These are phyloP conservation scores for Epichloe elymi DNA, from an alignment of 2,329 filamentous ascomycete species.

Conservation along the genomic window DNA sequence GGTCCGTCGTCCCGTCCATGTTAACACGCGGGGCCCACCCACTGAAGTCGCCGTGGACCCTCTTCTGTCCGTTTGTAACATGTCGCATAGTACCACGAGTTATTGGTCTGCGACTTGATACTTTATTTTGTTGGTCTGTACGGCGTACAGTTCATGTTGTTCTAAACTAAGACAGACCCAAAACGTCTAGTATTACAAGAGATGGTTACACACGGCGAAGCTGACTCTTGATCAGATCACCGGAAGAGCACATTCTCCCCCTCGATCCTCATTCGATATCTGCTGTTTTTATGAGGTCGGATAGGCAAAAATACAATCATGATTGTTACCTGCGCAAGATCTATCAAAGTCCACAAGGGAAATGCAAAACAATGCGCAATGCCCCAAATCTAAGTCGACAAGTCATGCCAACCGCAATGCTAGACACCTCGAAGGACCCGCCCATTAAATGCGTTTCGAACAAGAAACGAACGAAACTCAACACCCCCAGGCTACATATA, in stretches of 20 bases:
- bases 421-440: constrained; percentile 16
- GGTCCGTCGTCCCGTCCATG: neutral
- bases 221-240: neutral
- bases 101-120: neutral
- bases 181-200: neutral
- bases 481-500: constrained; percentile 14
- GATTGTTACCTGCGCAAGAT: constrained; percentile 20
- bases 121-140: neutral
- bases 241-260: neutral
- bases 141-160: neutral
- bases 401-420: constrained; percentile 16
- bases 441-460: constrained; percentile 14
- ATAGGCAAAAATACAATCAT: constrained; percentile 11
- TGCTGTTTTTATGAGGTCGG: neutral
- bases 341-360: constrained; percentile 14
- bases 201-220: neutral
- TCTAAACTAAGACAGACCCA: neutral
- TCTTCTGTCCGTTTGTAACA: neutral
- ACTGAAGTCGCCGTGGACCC: neutral
- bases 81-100: too few relatives aligned
- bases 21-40: neutral
- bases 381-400: constrained; percentile 12
- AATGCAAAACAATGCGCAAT: constrained; percentile 17
- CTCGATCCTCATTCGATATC: neutral
- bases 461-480: constrained; percentile 12